Percentiles rank a stretch among this genome's conserved stretches.
Evolutionary conservation across 305 asterid genomes (phyloP).

Genomic region (Striga hermonthica): DNA sequence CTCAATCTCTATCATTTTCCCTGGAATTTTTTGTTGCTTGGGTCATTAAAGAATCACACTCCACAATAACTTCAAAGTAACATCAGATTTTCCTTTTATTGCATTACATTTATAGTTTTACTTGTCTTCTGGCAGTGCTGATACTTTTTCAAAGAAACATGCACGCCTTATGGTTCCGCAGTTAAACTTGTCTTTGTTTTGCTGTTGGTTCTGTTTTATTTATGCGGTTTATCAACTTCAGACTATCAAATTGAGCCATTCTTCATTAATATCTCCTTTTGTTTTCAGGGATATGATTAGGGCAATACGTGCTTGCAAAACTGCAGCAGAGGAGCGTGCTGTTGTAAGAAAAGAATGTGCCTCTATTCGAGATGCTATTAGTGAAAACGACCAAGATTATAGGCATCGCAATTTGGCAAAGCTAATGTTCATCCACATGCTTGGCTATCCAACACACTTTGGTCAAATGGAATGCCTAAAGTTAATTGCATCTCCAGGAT

Average conservation of each 20-base stretch:
- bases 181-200: slow-evolving; percentile 3
- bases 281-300: slow-evolving; percentile 94
- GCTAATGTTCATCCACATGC: slow-evolving; percentile 99
- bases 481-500: slow-evolving; percentile 94
- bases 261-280: slow-evolving; percentile 23
- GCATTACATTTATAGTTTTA: no score
- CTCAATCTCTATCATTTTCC: not conserved
- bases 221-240: slow-evolving; percentile 4
- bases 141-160: not conserved
- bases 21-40: slow-evolving; percentile 17
- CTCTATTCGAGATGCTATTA: slow-evolving; percentile 88
- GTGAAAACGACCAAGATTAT: slow-evolving; percentile 85
- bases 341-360: slow-evolving; percentile 99
- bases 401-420: slow-evolving; percentile 97
- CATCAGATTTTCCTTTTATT: not conserved
- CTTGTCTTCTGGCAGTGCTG: not conserved
- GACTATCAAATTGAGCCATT: slow-evolving; percentile 1
- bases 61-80: not conserved
- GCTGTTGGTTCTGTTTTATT: slow-evolving; percentile 16
- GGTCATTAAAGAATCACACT: not conserved
- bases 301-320: slow-evolving; percentile 91
- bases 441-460: slow-evolving; percentile 98
- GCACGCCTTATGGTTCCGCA: slow-evolving; percentile 9
- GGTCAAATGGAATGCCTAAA: slow-evolving; percentile 99
- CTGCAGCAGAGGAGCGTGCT: slow-evolving; percentile 99